Percentiles rank a stretch among this genome's conserved stretches.
Conservation (phyloP, 2,329 filamentous ascomycete genomes). For the Ophiostoma piceae region DNA sequence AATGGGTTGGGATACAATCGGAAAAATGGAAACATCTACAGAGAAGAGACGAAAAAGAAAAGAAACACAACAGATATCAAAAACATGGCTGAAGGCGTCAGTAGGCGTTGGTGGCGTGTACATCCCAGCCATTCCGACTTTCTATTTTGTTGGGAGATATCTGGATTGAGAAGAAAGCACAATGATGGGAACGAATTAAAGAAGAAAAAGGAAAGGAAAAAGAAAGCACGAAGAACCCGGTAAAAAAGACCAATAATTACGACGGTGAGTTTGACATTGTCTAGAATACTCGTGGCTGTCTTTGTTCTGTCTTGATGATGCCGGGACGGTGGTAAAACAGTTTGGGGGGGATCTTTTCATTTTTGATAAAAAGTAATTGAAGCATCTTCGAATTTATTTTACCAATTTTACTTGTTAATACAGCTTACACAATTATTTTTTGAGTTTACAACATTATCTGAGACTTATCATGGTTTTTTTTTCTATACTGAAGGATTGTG, state of each 20-base stretch:
- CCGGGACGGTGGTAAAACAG: not conserved
- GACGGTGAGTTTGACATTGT: not conserved
- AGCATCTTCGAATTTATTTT: not conserved
- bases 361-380: not conserved
- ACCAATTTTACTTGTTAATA: not conserved
- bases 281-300: not conserved
- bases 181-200: not conserved
- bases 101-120: not conserved
- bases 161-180: not conserved
- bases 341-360: not conserved
- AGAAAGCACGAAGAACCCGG: not conserved
- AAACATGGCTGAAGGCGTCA: conserved; percentile 1
- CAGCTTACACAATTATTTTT: no score
- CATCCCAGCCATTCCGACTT: conserved; percentile 1
- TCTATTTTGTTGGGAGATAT: not conserved
- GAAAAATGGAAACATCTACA: not conserved
- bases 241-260: not conserved
- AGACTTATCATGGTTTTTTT: no score
- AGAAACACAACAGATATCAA: not conserved
- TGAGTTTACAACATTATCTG: no score
- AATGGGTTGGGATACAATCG: not conserved
- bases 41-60: not conserved
- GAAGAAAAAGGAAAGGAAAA: not conserved
- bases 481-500: no score
- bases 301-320: not conserved